These are phyloP conservation scores for Beta vulgaris DNA, from an alignment of 148 eudicot species.

Conservation along the genomic window DNA sequence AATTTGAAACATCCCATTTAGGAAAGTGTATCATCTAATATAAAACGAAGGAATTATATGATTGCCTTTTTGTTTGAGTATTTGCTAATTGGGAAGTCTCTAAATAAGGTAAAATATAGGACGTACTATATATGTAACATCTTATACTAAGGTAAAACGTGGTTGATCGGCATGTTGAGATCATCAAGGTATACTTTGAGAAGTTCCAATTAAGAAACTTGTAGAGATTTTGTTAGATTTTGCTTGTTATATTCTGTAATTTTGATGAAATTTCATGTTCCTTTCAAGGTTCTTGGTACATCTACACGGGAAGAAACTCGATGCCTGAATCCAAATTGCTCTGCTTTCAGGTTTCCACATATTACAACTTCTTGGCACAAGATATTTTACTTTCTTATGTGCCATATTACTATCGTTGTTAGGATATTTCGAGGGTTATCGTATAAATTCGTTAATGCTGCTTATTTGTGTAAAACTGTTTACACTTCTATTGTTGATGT, in stretches of 20 bases:
- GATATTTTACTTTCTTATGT: slow-evolving; percentile 25
- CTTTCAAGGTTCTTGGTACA: slow-evolving; percentile 48
- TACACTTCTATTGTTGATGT: neutral
- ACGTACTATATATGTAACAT: too few species aligned
- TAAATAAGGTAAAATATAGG: too few species aligned
- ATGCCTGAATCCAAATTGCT: slow-evolving; percentile 49
- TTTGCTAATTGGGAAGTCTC: too few species aligned
- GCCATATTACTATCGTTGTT: too few species aligned
- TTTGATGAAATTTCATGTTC: neutral
- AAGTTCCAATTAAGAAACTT: neutral
- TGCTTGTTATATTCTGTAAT: neutral
- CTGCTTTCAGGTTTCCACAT: slow-evolving; percentile 48
- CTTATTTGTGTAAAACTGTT: neutral
- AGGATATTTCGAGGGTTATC: too few species aligned
- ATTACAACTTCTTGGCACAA: slow-evolving; percentile 54
- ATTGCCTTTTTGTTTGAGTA: too few species aligned
- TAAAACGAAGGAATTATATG: too few species aligned
- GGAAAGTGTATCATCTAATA: too few species aligned
- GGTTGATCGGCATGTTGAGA: slow-evolving; percentile 44
- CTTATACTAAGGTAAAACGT: slow-evolving; percentile 47
- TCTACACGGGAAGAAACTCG: slow-evolving; percentile 51
- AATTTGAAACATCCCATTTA: too few species aligned
- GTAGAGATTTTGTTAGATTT: neutral
- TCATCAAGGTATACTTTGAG: slow-evolving; percentile 32
- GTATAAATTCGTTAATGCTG: neutral